Percentiles rank a stretch among this genome's conserved stretches.
phyloP scores from a whole-genome alignment of 495 filamentous ascomycete species.

The Pyrenopolyporus hunteri region DNA sequence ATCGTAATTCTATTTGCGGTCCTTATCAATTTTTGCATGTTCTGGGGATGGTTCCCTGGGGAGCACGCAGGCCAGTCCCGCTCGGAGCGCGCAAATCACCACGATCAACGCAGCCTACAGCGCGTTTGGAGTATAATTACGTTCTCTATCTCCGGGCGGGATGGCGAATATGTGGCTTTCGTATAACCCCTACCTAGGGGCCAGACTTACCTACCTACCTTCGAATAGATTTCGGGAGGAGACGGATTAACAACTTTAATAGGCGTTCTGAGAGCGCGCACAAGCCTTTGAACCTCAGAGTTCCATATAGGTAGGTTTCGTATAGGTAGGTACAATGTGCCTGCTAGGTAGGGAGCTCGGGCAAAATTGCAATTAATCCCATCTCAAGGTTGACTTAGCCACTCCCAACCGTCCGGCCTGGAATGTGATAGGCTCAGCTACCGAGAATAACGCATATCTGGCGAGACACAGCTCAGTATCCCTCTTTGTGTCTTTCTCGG shows the following conservation, averaged over 20 bases:
- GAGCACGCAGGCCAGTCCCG: too few relatives aligned
- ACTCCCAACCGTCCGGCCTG: constrained; percentile 12
- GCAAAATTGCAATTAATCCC: constrained; percentile 8
- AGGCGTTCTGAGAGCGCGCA: not conserved
- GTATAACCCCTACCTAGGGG: too few relatives aligned
- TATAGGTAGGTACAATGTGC: too few relatives aligned
- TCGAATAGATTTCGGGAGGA: too few relatives aligned
- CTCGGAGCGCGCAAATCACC: too few relatives aligned
- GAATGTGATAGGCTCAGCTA: constrained; percentile 27
- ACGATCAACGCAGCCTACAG: not conserved
- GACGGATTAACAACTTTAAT: not conserved
- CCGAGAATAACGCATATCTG: not conserved
- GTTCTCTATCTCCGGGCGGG: not conserved
- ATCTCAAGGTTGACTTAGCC: not conserved
- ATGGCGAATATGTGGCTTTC: too few relatives aligned
- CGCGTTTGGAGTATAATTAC: not conserved
- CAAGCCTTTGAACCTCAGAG: not conserved
- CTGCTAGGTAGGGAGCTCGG: not conserved
- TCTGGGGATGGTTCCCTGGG: not conserved
- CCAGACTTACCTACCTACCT: too few relatives aligned
- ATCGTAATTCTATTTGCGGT: constrained; percentile 27
- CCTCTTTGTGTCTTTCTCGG: constrained; percentile 10
- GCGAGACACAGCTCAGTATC: constrained; percentile 8
- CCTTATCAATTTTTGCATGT: constrained; percentile 19
- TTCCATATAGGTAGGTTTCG: too few relatives aligned